Evolutionary conservation across 2,329 filamentous ascomycete species (phyloP).

Genomic region (Onygenales sp.): DNA sequence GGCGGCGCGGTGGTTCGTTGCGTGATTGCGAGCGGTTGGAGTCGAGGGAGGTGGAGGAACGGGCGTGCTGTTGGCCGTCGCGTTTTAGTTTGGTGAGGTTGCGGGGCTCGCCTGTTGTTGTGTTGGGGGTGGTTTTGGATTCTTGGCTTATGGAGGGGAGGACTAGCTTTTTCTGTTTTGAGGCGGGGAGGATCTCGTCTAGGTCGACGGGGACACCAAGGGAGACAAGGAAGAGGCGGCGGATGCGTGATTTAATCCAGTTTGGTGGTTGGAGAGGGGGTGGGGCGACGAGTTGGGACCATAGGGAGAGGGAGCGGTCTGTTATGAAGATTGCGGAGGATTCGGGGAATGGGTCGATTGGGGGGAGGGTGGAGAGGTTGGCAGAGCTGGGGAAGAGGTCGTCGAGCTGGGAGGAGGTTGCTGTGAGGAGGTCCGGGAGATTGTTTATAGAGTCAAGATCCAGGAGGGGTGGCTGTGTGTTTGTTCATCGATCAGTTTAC

Average conservation of each 20-base stretch:
- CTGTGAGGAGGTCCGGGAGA: slow-evolving; percentile 31
- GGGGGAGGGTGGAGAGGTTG: slow-evolving; percentile 23
- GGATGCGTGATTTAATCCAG: slow-evolving; percentile 93
- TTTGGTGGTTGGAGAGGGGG: slow-evolving; percentile 91
- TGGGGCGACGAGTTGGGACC: slow-evolving; percentile 92
- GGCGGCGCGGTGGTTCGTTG: slow-evolving; percentile 24
- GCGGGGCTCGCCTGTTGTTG: slow-evolving; percentile 21
- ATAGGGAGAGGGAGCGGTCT: slow-evolving; percentile 78
- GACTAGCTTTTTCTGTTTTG: slow-evolving; percentile 95
- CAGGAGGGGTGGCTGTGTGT: slow-evolving; percentile 26
- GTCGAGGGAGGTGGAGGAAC: slow-evolving; percentile 17
- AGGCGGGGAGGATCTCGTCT: slow-evolving; percentile 92
- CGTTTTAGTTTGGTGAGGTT: slow-evolving; percentile 9
- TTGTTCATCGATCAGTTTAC: slow-evolving; percentile 13
- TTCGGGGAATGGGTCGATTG: slow-evolving; percentile 32
- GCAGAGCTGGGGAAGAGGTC: slow-evolving; percentile 35
- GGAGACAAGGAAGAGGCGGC: slow-evolving; percentile 88
- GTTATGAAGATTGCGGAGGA: slow-evolving; percentile 63
- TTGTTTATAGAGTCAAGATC: slow-evolving; percentile 48
- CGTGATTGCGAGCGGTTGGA: slow-evolving; percentile 21
- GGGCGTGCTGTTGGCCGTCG: slow-evolving; percentile 6
- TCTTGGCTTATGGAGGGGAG: slow-evolving; percentile 65
- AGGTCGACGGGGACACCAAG: slow-evolving; percentile 92
- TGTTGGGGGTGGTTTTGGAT: slow-evolving; percentile 38
- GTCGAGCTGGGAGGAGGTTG: slow-evolving; percentile 32